Evolutionary conservation across 2,329 filamentous ascomycete genomes (phyloP).

Genomic region (Metarhizium rileyi): DNA sequence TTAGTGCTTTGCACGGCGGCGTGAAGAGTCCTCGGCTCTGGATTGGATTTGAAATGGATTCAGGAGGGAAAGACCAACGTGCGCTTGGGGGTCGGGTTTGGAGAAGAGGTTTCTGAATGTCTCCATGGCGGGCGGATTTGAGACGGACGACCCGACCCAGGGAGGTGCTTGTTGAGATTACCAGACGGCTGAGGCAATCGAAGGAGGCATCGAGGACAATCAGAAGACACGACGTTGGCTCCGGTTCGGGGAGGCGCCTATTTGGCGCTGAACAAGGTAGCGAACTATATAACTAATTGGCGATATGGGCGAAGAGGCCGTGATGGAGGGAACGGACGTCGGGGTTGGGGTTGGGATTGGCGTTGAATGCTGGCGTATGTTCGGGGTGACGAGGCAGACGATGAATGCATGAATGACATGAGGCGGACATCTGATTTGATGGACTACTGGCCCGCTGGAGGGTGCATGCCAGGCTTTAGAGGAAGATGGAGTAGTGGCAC

Average conservation of each 20-base stretch:
- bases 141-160: background rate
- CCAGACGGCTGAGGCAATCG: background rate
- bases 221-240: background rate
- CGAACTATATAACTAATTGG: no score
- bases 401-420: background rate
- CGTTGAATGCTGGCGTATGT: background rate
- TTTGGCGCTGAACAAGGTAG: background rate
- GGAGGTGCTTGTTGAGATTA: background rate
- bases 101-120: slow-evolving; percentile 76
- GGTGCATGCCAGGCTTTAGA: background rate
- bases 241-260: background rate
- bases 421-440: background rate
- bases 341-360: no score
- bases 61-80: slow-evolving; percentile 46
- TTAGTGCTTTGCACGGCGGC: background rate
- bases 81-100: slow-evolving; percentile 85
- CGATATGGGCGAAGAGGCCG: background rate
- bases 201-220: background rate
- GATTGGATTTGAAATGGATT: slow-evolving; percentile 5
- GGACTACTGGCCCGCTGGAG: background rate
- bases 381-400: no score
- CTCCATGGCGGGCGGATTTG: slow-evolving; percentile 57
- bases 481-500: no score
- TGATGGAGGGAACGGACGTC: background rate
- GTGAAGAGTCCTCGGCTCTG: background rate